Conservation (phyloP, 306 rosid genomes). For the Rosa multiflora region DNA sequence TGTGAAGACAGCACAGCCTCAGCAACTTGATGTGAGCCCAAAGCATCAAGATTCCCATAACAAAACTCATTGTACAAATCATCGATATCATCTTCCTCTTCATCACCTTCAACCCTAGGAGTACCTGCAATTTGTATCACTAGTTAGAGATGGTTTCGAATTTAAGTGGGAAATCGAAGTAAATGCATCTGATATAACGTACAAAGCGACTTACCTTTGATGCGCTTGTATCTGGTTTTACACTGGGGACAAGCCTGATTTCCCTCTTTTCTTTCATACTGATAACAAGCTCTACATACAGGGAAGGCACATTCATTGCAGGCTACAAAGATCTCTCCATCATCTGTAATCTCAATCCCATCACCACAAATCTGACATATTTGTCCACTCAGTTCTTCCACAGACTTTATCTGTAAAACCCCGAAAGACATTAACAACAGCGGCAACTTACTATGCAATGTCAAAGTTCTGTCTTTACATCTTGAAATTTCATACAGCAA, state of each 20-base stretch:
- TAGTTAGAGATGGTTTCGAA: conserved; percentile 7
- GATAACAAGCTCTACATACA: conserved; percentile 83
- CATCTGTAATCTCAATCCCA: conserved; percentile 70
- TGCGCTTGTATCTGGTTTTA: conserved; percentile 82
- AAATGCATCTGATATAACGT: conserved; percentile 16
- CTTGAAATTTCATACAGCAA: not conserved
- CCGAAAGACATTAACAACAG: conserved; percentile 17
- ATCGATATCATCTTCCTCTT: conserved; percentile 89
- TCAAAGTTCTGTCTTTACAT: not conserved
- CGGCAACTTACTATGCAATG: not conserved
- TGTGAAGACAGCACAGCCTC: conserved; percentile 52
- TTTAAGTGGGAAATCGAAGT: conserved; percentile 3
- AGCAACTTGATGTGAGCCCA: conserved; percentile 35
- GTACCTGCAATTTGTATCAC: conserved; percentile 55
- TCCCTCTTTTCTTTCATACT: conserved; percentile 84
- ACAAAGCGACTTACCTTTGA: conserved; percentile 61
- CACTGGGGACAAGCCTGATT: conserved; percentile 94
- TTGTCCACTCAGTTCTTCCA: conserved; percentile 79
- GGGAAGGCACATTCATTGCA: conserved; percentile 97
- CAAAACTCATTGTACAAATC: conserved; percentile 91
- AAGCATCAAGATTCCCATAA: conserved; percentile 50
- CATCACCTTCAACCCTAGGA: conserved; percentile 95
- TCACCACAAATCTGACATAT: conserved; percentile 85
- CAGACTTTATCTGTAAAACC: conserved; percentile 63
- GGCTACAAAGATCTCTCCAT: conserved; percentile 91